Base-by-base conservation (phyloP, 1,284 basidiomycete species). In the Ceratobasidium sp. region DNA sequence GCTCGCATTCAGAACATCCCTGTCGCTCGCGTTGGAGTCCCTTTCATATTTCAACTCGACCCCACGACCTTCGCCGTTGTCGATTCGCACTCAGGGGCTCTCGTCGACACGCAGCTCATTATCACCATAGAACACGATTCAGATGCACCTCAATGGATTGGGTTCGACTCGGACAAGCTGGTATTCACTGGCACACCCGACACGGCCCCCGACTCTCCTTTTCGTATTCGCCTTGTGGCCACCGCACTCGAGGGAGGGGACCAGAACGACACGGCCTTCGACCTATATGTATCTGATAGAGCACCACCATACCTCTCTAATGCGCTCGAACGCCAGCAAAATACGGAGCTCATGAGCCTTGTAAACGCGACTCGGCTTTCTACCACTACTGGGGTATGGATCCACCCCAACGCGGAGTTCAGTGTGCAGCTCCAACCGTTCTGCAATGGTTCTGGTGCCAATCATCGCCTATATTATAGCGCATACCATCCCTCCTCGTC, bases 241-340 rank as follows among this genome's bases (percentile, higher is more conserved):
- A 66, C 63, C 30, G 63, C 49, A 9, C 63, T 26, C 30, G 63
- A 54, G 13, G 35, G 63, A 52, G 49, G 49, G 6, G 49, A 66
- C 30, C 46, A 52, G 30, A 66, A 66, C 49, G 63, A 66, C 30
- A 66, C 63, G 30, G 38, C 49, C 63, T 66, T 66, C 54, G 63
- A 66, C 30, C 21, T 66, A 13, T 54, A 38, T 28, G 35, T 66
- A 38, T 66, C 63, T 16, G 46, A 66, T 13, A 32, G n/a, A 9
- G 18, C 63, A 2, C n/a, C 63, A 41, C 47, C 63, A 23, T 41
- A 28, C 14, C 47, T 66, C 23, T 41, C 26, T 32, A 66, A 47
- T 32, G 21, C 26, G 4, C 30, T 66, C n/a, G 63, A 66, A 32
- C 28, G 38, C 30, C 63, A 66, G 49, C 49, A 66, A 7, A 66